Conservation (phyloP, 257 asterid genomes). For the Nicotiana obtusifolia region DNA sequence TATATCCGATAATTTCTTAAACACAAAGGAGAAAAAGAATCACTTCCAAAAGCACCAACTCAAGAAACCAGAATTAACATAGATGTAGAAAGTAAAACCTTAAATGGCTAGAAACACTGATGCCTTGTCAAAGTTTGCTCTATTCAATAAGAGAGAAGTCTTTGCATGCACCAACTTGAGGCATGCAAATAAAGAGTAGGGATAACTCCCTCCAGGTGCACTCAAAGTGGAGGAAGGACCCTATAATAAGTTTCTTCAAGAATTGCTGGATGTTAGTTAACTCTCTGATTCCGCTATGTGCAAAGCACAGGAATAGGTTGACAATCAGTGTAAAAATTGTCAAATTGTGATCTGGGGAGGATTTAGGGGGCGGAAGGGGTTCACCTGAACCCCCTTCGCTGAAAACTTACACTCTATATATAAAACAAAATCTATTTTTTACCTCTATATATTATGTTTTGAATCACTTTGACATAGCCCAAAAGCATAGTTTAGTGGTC, state of each 20-base stretch:
- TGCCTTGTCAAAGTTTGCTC: not conserved
- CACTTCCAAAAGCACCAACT: not conserved
- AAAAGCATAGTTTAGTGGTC: no score
- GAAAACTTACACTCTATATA: no score
- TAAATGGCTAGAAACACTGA: not conserved
- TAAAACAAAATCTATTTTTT: no score
- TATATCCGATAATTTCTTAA: not conserved
- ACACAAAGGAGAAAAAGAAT: not conserved
- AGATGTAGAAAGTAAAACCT: not conserved
- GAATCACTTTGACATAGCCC: no score
- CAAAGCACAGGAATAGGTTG: not conserved
- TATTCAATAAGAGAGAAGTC: not conserved
- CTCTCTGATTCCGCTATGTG: not conserved
- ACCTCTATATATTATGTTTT: no score
- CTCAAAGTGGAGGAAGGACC: not conserved
- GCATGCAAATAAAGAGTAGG: not conserved
- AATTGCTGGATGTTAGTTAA: not conserved
- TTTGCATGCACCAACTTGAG: conserved; percentile 8
- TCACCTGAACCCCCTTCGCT: no score
- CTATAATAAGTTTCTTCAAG: not conserved
- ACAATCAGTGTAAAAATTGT: not conserved
- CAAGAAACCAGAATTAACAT: not conserved
- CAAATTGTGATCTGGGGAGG: not conserved
- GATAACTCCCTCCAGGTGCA: not conserved
- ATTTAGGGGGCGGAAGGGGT: no score